Conservation (phyloP, 768 basidiomycete species). For the Rubroboletus pulcherrimus region DNA sequence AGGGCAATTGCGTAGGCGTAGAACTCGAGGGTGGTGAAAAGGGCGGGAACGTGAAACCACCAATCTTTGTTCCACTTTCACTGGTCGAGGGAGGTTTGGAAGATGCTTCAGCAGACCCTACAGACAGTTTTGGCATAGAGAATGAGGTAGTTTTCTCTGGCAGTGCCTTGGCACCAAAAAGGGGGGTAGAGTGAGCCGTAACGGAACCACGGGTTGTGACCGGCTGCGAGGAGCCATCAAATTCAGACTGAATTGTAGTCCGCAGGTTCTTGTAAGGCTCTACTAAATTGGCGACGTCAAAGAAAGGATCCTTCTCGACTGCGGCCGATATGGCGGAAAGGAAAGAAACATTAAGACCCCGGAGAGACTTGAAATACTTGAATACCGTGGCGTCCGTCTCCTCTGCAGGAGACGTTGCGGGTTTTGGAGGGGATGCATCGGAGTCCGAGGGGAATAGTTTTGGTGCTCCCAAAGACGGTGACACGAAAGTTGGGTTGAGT, state of each 20-base stretch:
- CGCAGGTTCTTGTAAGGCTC: slow-evolving; percentile 60
- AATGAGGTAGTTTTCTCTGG: slow-evolving; percentile 19
- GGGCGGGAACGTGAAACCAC: slow-evolving; percentile 27
- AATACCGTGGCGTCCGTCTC: slow-evolving; percentile 34
- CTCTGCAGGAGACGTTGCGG: slow-evolving; percentile 20
- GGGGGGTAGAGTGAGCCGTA: slow-evolving; percentile 11
- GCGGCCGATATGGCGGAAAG: slow-evolving; percentile 54
- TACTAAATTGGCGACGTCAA: slow-evolving; percentile 53
- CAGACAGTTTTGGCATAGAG: slow-evolving; percentile 36
- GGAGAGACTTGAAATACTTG: slow-evolving; percentile 65
- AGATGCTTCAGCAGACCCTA: slow-evolving; percentile 16
- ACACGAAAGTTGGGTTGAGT: slow-evolving; percentile 20
- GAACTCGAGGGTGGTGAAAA: slow-evolving; percentile 21
- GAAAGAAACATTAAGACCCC: slow-evolving; percentile 70
- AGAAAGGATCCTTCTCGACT: slow-evolving; percentile 66
- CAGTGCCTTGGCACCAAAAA: slow-evolving; percentile 6
- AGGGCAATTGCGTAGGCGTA: slow-evolving; percentile 8
- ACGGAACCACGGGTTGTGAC: slow-evolving; percentile 1
- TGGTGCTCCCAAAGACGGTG: slow-evolving; percentile 11
- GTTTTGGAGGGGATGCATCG: slow-evolving; percentile 10
- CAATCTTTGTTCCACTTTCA: slow-evolving; percentile 18
- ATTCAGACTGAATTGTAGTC: slow-evolving; percentile 51
- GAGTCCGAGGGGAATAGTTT: slow-evolving; percentile 28
- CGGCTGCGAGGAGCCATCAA: slow-evolving; percentile 35
- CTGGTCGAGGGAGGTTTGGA: slow-evolving; percentile 5